Evolutionary conservation across 768 basidiomycete species (phyloP), one percentile per base, ranked within the genome.

Genomic region (Hygrophorus russula): DNA sequence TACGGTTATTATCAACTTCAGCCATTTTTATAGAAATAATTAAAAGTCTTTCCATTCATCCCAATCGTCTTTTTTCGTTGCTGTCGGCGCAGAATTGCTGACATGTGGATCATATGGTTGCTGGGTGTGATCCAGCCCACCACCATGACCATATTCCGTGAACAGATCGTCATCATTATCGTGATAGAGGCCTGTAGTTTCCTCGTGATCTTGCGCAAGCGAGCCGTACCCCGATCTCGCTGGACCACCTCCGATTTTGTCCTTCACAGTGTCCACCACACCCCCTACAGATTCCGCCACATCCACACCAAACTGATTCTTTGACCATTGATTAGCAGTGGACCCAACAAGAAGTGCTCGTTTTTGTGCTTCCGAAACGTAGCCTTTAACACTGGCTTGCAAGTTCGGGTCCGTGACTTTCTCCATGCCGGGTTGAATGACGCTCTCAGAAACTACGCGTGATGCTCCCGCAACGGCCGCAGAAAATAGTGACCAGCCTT

Each of bases 401-500:
- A 94, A 73, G 41, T 64, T 70, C 9, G 92, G 91, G 57, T 96
- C 92, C 42, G 67, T 71, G 20, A 85, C 87, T 49, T 73, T 77
- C 54, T 86, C 82, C 58, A 93, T 65, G 15, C 85, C 82, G 5
- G 94, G 94, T 59, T 96, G 89, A 46, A 98, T 83, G 35, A 98
- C 84, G 51, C 77, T 82, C 57, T 91, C 86, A 50, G 77, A 74
- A 39, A 97, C 86, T 13, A 64, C 83, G 53, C 77, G 77, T 4
- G 80, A 74, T 14, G 92, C 92, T 40, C 82, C 85, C 1, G 64
- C 74, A 11, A 98, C 81, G 28, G 80, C 91, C 0, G 85, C 74
- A 20, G 89, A 84, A 56, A 99, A 82, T n/a, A 98, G 63, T 18
- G 90, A 89, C 96, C 96, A 98, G 36, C 93, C 91, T 66, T 97